Evolutionary conservation across 305 asterid genomes (phyloP).

Genomic region (Lippia alba): DNA sequence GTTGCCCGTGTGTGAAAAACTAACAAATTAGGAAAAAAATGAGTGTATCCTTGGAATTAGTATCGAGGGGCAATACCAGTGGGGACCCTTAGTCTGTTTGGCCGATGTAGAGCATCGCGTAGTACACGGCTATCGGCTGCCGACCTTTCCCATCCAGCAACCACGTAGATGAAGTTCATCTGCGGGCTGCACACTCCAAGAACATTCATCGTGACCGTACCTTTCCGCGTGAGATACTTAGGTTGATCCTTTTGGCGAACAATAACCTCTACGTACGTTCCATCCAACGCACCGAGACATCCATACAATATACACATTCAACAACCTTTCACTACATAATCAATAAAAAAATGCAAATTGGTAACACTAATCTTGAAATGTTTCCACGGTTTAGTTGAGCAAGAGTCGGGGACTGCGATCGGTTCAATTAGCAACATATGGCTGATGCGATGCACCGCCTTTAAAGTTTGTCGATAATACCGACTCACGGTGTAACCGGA

Average conservation of each 20-base stretch:
- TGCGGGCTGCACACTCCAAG: neutral
- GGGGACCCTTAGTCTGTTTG: neutral
- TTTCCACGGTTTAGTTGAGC: neutral
- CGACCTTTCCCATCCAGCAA: neutral
- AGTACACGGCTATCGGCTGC: neutral
- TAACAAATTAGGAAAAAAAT: no score
- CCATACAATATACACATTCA: no score
- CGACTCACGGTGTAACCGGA: neutral
- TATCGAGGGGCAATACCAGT: neutral
- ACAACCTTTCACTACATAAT: no score
- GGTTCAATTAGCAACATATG: neutral
- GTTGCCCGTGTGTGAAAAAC: no score
- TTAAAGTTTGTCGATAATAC: neutral
- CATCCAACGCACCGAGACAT: neutral
- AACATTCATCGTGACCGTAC: neutral
- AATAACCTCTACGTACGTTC: neutral
- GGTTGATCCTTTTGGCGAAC: neutral
- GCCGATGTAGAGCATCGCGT: neutral
- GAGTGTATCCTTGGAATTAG: no score
- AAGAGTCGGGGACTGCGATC: neutral
- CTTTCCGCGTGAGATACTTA: neutral
- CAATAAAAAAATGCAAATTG: no score
- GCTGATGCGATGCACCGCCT: neutral
- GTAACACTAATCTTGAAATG: neutral
- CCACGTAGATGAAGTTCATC: neutral